Evolutionary conservation across 345 rosid species (phyloP).

Genomic region (Citrus maxima): DNA sequence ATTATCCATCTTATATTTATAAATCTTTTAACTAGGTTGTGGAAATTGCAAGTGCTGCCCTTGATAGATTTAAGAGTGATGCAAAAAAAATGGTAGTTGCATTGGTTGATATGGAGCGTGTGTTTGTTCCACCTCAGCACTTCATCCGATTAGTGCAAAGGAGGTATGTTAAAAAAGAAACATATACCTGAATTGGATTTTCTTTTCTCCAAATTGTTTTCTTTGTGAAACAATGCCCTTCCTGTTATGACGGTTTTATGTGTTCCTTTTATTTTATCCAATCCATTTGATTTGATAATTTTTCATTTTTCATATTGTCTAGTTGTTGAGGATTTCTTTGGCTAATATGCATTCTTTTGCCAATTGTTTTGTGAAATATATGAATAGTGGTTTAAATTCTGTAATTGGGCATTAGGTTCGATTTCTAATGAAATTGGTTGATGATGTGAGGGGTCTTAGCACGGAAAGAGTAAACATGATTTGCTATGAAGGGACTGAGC

Average conservation of each 20-base stretch:
- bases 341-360: not conserved
- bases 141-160: constrained; percentile 97
- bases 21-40: constrained; percentile 57
- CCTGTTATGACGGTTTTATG: not conserved
- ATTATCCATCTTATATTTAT: not conserved
- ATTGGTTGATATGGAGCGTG: constrained; percentile 98
- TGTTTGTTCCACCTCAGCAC: constrained; percentile 99
- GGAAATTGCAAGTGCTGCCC: constrained; percentile 85
- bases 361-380: not conserved
- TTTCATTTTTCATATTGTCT: not conserved
- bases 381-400: not conserved
- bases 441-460: not conserved
- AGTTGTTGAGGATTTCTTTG: not conserved
- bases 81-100: constrained; percentile 97
- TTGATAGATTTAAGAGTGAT: constrained; percentile 89
- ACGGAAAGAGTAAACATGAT: not conserved
- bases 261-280: not conserved
- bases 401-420: not conserved
- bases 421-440: not conserved
- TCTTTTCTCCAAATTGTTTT: not conserved
- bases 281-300: not conserved
- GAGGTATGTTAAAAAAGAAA: constrained; percentile 41
- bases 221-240: not conserved
- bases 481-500: not conserved
- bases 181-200: not conserved